Conservation (phyloP, 805 yeast species). For the Brettanomyces nanus region DNA sequence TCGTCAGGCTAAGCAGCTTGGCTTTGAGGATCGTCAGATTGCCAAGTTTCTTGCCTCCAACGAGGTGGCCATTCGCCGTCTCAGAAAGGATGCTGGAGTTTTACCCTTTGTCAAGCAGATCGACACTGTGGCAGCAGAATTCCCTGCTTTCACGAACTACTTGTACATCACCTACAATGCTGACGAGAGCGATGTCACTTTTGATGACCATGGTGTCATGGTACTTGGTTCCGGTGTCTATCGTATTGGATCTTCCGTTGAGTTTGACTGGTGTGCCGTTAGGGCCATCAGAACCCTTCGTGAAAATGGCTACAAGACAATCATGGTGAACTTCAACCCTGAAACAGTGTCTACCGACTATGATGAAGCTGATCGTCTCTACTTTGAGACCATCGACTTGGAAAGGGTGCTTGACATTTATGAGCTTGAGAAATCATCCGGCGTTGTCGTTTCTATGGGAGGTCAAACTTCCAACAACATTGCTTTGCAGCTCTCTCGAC, state of each 20-base stretch:
- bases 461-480: slow-evolving; percentile 98
- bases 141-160: slow-evolving; percentile 96
- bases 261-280: slow-evolving; percentile 99
- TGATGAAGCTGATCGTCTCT: slow-evolving; percentile 95
- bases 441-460: slow-evolving; percentile 97
- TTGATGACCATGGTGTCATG: slow-evolving; percentile 85
- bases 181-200: slow-evolving; percentile 70
- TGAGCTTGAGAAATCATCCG: slow-evolving; percentile 81
- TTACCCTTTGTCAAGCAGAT: slow-evolving; percentile 92
- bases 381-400: slow-evolving; percentile 89
- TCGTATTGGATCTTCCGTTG: slow-evolving; percentile 97
- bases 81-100: slow-evolving; percentile 80
- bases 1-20: slow-evolving; percentile 89
- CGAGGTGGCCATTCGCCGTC: slow-evolving; percentile 86
- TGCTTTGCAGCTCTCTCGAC: slow-evolving; percentile 86
- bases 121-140: slow-evolving; percentile 96
- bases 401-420: slow-evolving; percentile 94
- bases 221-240: slow-evolving; percentile 99
- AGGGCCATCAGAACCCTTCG: slow-evolving; percentile 92
- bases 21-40: slow-evolving; percentile 94
- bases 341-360: slow-evolving; percentile 98
- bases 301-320: slow-evolving; percentile 77
- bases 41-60: slow-evolving; percentile 83
- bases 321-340: slow-evolving; percentile 97
- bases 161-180: slow-evolving; percentile 96